Evolutionary conservation across 306 rosid species (phyloP), one percentile per base, ranked within the genome.

Genomic region (Trifolium dubium): DNA sequence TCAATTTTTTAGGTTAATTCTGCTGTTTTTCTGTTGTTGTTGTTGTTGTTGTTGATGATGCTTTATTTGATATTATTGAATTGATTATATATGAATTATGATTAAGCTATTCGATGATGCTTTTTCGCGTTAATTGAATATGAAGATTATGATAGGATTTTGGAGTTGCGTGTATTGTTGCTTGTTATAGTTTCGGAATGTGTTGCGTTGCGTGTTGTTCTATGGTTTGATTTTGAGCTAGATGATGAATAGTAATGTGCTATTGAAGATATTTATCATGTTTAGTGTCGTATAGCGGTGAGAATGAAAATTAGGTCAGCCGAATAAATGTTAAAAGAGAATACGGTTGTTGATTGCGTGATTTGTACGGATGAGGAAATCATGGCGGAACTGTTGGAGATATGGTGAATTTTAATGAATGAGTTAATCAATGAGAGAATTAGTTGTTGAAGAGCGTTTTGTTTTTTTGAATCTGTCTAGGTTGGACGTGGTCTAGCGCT

Each of bases 161-260:
- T 12, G n/a, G 68, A 34, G 67, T 53, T 76, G 72, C 53, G 44
- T 67, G 47, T 67, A 63, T 64, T 73, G 30, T 56, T 53, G 74
- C 69, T 64, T 66, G 7, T 35, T 73, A 76, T 50, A 12, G 44
- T 55, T 72, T 69, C 51, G 67, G 62, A 74, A 40, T 61, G 53
- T 10, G 51, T 46, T 51, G 28, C 19, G 51, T 46, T 64, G 28
- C 19, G 64, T 46, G 19, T 37, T 44, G 19, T 58, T 44, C 60
- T 8, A 53, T 63, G 8, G 37, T 47, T 14, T 69, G 53, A 2
- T 80, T 9, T 46, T 6, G 68, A 53, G 71, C 59, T 72, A 14
- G 72, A 59, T 23, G 46, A 53, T 23, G 46, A 53, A 53, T 29
- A 29, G n/a, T 23, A 23, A 23, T 59, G 12, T 56, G 62, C 43